Evolutionary conservation across 2,329 filamentous ascomycete genomes (phyloP).

Genomic region (Leptosphaerulina australis): DNA sequence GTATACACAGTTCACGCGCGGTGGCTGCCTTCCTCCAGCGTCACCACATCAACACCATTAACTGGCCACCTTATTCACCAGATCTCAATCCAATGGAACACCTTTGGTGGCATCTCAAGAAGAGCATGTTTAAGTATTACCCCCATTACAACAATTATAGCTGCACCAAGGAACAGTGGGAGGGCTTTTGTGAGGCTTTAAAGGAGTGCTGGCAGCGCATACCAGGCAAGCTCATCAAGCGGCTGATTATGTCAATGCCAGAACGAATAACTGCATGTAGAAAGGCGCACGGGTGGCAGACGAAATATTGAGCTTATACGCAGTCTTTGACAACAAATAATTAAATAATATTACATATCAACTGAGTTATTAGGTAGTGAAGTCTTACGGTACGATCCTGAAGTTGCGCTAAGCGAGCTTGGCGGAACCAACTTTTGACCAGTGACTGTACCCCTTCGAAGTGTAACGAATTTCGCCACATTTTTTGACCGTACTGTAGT

Average conservation of each 20-base stretch:
- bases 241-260: constrained; percentile 16
- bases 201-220: constrained; percentile 15
- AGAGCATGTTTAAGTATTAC: constrained; percentile 21
- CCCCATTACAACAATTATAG: constrained; percentile 23
- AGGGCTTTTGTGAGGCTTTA: constrained; percentile 20
- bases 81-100: constrained; percentile 41
- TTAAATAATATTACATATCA: too few species aligned
- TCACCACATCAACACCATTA: too few species aligned
- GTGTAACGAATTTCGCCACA: too few species aligned
- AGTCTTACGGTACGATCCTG: too few species aligned
- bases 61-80: constrained; percentile 26
- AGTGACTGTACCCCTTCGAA: too few species aligned
- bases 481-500: too few species aligned
- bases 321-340: too few species aligned
- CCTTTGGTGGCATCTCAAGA: constrained; percentile 31
- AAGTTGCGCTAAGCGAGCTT: too few species aligned
- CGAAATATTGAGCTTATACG: constrained; percentile 21
- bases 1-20: too few species aligned
- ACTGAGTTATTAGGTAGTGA: too few species aligned
- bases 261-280: constrained; percentile 9
- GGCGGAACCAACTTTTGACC: too few species aligned
- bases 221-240: constrained; percentile 5
- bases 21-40: too few species aligned
- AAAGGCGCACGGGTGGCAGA: constrained; percentile 15
- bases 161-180: constrained; percentile 13